phyloP scores from a whole-genome alignment of 306 rosid genomes.

The Lathyrus oleraceus region DNA sequence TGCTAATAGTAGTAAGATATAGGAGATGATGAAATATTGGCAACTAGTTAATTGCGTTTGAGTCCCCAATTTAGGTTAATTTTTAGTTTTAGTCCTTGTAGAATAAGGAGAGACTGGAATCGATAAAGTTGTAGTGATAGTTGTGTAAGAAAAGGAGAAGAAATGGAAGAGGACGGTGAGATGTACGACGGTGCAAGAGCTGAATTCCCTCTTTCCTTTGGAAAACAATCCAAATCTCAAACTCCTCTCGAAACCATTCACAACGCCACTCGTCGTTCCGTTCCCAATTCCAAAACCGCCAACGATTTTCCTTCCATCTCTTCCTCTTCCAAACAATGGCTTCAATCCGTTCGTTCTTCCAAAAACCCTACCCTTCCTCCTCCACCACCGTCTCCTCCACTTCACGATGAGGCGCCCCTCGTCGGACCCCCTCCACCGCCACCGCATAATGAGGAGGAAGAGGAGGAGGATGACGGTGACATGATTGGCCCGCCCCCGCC shows the following conservation, averaged over 20 bases:
- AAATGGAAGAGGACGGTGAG: conserved; percentile 70
- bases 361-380: conserved; percentile 49
- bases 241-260: conserved; percentile 84
- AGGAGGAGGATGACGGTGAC: conserved; percentile 32
- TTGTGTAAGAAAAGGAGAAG: not conserved
- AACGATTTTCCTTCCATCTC: conserved; percentile 59
- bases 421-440: conserved; percentile 71
- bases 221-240: conserved; percentile 84
- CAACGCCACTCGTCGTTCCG: conserved; percentile 74
- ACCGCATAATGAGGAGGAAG: conserved; percentile 34
- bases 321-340: conserved; percentile 75
- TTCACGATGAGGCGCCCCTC: conserved; percentile 32
- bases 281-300: conserved; percentile 28
- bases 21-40: too few relatives aligned
- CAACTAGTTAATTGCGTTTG: not conserved
- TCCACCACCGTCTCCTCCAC: not conserved
- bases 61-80: not conserved
- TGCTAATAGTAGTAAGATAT: too few relatives aligned
- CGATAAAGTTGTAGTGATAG: not conserved
- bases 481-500: conserved; percentile 76
- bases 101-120: not conserved
- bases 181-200: conserved; percentile 74
- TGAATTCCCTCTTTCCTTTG: conserved; percentile 78
- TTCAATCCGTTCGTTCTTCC: conserved; percentile 57
- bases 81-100: not conserved